Percentiles rank a stretch among this genome's conserved stretches.
Conservation (phyloP, 257 asterid species). For the Paulownia fortunei region DNA sequence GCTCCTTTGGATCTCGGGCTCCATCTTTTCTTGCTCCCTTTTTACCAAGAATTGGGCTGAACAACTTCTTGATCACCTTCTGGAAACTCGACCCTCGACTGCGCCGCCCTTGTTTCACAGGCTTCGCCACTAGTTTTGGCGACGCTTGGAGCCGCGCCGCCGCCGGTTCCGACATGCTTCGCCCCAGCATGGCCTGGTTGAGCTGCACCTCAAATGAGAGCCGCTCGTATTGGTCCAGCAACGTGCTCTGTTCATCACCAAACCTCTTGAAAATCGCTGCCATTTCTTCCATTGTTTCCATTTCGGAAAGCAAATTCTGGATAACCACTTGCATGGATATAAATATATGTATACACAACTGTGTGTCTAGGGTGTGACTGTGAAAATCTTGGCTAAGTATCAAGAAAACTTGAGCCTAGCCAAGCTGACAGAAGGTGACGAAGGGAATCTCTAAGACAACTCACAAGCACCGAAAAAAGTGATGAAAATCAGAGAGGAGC, state of each 20-base stretch:
- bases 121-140: constrained; percentile 31
- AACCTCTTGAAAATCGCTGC: constrained; percentile 50
- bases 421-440: constrained; percentile 8
- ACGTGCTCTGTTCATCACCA: constrained; percentile 83
- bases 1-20: constrained; percentile 31
- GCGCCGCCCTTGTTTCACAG: constrained; percentile 29
- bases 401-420: neutral
- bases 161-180: constrained; percentile 79
- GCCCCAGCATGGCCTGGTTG: constrained; percentile 78
- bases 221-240: constrained; percentile 79
- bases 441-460: constrained; percentile 31
- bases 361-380: neutral
- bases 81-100: constrained; percentile 49
- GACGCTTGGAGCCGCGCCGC: constrained; percentile 33
- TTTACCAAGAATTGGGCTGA: constrained; percentile 59
- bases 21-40: constrained; percentile 36
- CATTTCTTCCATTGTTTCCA: constrained; percentile 41
- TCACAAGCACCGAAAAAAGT: constrained; percentile 39
- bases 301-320: constrained; percentile 28
- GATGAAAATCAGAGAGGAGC: constrained; percentile 5
- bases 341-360: neutral
- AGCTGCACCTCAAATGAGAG: constrained; percentile 83
- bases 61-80: constrained; percentile 59
- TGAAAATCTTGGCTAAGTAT: constrained; percentile 22
- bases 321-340: constrained; percentile 30